Evolutionary conservation across 176 grass and related monocot genomes (phyloP).

Genomic region (Ensete glaucum): DNA sequence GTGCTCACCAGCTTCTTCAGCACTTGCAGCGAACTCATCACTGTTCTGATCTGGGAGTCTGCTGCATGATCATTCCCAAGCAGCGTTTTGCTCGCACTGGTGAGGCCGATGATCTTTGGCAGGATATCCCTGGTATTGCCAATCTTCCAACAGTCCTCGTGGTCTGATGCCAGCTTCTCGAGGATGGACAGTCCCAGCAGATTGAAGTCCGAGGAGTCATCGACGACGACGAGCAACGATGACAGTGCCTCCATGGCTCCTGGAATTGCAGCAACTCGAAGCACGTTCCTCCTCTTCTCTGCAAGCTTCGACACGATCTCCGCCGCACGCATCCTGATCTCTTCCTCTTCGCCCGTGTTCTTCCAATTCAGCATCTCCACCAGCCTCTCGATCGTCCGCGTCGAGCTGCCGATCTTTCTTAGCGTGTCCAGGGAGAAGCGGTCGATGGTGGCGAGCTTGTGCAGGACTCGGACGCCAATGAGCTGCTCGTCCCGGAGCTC

Average conservation of each 20-base stretch:
- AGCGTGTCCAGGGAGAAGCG: slow-evolving; percentile 6
- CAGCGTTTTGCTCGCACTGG: background rate
- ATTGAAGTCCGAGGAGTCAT: slow-evolving; percentile 1
- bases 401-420: slow-evolving; percentile 9
- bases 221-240: background rate
- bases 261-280: slow-evolving; percentile 21
- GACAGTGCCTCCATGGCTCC: slow-evolving; percentile 24
- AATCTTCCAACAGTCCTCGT: slow-evolving; percentile 20
- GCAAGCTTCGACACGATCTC: slow-evolving; percentile 10
- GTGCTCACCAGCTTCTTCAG: slow-evolving; percentile 19
- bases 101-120: slow-evolving; percentile 21
- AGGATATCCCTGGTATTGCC: slow-evolving; percentile 4
- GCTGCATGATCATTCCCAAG: background rate
- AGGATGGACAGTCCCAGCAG: slow-evolving; percentile 9
- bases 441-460: background rate
- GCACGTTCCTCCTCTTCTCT: background rate
- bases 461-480: slow-evolving; percentile 2
- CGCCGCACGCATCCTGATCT: slow-evolving; percentile 5
- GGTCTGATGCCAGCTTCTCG: slow-evolving; percentile 18
- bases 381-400: slow-evolving; percentile 11
- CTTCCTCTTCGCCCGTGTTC: background rate
- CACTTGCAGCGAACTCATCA: slow-evolving; percentile 18
- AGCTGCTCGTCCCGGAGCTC: background rate
- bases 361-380: slow-evolving; percentile 27
- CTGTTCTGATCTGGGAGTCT: slow-evolving; percentile 1